A percentile compares a stretch with the other conserved stretches of the same genome.
Conservation (phyloP, 192 early-diverging fungal species). For the Bifiguratus adelaidae region DNA sequence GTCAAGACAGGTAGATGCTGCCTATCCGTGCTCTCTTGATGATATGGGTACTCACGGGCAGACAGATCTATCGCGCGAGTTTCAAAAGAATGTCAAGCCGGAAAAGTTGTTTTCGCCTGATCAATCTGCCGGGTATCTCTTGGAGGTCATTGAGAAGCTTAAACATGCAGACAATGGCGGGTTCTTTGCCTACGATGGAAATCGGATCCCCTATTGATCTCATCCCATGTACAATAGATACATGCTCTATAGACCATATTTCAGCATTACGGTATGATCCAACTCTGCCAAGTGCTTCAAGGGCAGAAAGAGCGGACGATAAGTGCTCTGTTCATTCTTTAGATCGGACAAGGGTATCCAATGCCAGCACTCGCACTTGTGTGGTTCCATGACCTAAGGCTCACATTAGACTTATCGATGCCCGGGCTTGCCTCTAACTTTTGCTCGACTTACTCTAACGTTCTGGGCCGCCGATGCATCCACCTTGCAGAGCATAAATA, state of each 20-base stretch:
- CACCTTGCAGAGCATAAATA: constrained; percentile 32
- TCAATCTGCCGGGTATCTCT: background rate
- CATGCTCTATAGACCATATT: no score
- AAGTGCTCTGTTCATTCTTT: background rate
- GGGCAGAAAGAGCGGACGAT: background rate
- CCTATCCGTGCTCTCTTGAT: background rate
- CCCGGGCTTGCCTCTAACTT: background rate
- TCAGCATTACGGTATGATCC: no score
- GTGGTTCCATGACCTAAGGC: background rate
- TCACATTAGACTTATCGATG: background rate
- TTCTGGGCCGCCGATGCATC: background rate
- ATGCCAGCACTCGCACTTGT: background rate
- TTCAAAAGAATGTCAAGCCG: background rate
- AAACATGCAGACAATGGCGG: background rate
- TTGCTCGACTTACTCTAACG: background rate
- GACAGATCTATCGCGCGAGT: background rate
- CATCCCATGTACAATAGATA: no score
- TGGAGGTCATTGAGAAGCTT: background rate
- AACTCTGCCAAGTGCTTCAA: no score
- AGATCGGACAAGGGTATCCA: background rate
- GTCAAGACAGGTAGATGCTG: no score
- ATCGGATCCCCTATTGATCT: no score
- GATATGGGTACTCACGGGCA: background rate
- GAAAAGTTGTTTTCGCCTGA: background rate
- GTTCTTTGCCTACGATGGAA: no score